Percentiles rank a stretch among this genome's conserved stretches.
phyloP scores from a whole-genome alignment of 768 basidiomycete genomes.

The Podaxis sp. region DNA sequence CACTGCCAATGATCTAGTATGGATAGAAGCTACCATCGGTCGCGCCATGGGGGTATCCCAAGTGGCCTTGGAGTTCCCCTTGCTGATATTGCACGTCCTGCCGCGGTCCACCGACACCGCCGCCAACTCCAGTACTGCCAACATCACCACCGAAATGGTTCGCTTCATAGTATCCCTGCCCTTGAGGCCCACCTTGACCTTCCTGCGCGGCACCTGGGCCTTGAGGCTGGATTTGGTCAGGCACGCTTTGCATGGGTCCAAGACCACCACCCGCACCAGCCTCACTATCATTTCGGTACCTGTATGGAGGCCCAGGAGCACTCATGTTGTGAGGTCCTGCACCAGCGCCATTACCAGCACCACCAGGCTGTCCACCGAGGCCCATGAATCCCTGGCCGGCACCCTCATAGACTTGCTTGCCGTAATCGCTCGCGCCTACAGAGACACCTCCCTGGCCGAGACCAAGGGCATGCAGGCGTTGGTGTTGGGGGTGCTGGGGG shows the following conservation, averaged over 20 bases:
- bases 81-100: slow-evolving; percentile 41
- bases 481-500: slow-evolving; percentile 47
- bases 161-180: slow-evolving; percentile 47
- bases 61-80: slow-evolving; percentile 48
- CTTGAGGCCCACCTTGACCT: slow-evolving; percentile 48
- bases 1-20: slow-evolving; percentile 73
- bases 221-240: slow-evolving; percentile 54
- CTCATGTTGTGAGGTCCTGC: slow-evolving; percentile 50
- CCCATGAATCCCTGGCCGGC: slow-evolving; percentile 63
- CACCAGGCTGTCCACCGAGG: slow-evolving; percentile 46
- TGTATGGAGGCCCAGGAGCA: slow-evolving; percentile 74
- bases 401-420: slow-evolving; percentile 46
- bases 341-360: slow-evolving; percentile 33
- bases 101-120: slow-evolving; percentile 39
- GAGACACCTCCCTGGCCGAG: slow-evolving; percentile 38
- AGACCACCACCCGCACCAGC: slow-evolving; percentile 45
- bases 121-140: slow-evolving; percentile 33
- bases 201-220: slow-evolving; percentile 45
- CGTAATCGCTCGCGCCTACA: slow-evolving; percentile 37
- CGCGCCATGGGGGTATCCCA: slow-evolving; percentile 64
- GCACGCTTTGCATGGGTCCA: slow-evolving; percentile 40
- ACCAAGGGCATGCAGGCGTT: slow-evolving; percentile 41
- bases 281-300: slow-evolving; percentile 66
- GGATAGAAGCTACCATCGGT: slow-evolving; percentile 70
- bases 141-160: slow-evolving; percentile 42